Evolutionary conservation across 805 yeast species (phyloP).

Genomic region (Blastobotrys americana): DNA sequence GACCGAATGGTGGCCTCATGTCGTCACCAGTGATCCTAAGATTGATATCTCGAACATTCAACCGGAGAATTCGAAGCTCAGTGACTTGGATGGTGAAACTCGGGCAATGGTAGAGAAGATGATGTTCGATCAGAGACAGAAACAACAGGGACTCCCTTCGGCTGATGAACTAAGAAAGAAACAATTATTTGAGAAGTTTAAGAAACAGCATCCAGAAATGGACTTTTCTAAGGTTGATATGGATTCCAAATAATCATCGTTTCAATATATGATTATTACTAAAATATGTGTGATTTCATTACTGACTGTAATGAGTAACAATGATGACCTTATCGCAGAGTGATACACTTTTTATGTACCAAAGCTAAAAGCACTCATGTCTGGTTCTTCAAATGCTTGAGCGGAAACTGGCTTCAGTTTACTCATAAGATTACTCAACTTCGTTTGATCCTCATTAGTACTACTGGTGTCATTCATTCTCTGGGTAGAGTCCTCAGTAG

Average conservation of each 20-base stretch:
- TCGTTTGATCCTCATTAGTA: not conserved
- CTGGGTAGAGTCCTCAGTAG: too few relatives aligned
- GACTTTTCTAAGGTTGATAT: conserved; percentile 34
- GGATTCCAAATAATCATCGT: too few relatives aligned
- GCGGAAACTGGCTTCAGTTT: conserved; percentile 17
- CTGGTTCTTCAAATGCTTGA: conserved; percentile 63
- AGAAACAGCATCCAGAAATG: conserved; percentile 38
- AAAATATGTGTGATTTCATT: not conserved
- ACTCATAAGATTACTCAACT: not conserved
- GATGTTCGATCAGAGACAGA: conserved; percentile 42
- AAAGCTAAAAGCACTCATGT: conserved; percentile 66
- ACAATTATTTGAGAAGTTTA: conserved; percentile 33
- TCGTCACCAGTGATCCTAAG: conserved; percentile 35
- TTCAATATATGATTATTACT: too few relatives aligned
- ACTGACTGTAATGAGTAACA: too few relatives aligned
- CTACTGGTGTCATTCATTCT: too few relatives aligned
- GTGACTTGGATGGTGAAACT: conserved; percentile 38
- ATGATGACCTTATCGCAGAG: conserved; percentile 36
- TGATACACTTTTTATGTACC: conserved; percentile 26
- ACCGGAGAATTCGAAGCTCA: conserved; percentile 36
- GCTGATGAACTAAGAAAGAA: conserved; percentile 33
- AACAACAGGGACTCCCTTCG: conserved; percentile 33
- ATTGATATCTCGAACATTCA: conserved; percentile 35
- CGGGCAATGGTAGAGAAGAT: conserved; percentile 40
- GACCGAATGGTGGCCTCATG: conserved; percentile 44